A percentile compares a stretch with the other conserved stretches of the same genome.
Evolutionary conservation across 2,329 filamentous ascomycete species (phyloP).

Genomic region (Hypocreales sp.): DNA sequence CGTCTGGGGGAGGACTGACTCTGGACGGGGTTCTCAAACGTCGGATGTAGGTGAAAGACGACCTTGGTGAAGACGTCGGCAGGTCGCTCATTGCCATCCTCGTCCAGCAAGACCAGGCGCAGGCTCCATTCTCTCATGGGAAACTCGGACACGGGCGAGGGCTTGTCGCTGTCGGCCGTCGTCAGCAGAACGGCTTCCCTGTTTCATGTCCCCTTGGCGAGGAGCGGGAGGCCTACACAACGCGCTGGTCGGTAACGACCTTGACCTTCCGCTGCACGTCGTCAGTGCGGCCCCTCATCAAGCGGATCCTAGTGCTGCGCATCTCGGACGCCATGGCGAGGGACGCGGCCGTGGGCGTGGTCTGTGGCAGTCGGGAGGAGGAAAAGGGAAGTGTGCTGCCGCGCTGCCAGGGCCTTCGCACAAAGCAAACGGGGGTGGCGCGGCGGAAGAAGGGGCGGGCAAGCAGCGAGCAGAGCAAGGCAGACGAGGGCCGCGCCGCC

Average conservation of each 20-base stretch:
- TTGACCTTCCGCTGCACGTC: conserved; percentile 67
- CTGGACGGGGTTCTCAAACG: conserved; percentile 76
- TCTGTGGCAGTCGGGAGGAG: conserved; percentile 3
- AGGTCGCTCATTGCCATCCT: conserved; percentile 68
- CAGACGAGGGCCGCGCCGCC: no score
- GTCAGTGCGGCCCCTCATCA: conserved; percentile 10
- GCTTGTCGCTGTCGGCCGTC: conserved; percentile 46
- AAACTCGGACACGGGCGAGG: conserved; percentile 70
- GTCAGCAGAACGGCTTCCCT: conserved; percentile 3
- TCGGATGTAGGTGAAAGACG: conserved; percentile 84
- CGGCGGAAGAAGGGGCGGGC: no score
- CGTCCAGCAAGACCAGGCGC: conserved; percentile 69
- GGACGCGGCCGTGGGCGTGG: background rate
- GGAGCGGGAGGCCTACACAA: conserved; percentile 47
- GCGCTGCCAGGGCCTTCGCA: no score
- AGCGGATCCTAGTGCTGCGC: background rate
- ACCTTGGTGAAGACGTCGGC: conserved; percentile 85
- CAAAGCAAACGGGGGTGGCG: no score
- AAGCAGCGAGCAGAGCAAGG: no score
- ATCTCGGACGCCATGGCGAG: conserved; percentile 1
- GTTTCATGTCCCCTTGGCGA: background rate
- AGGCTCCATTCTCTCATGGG: conserved; percentile 91
- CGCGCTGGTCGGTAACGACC: conserved; percentile 80
- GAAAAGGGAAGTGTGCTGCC: conserved; percentile 1
- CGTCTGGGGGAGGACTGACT: conserved; percentile 38